Percentiles rank a stretch among this genome's conserved stretches.
Conservation (phyloP, 1,284 basidiomycete species). For the Volvariella surrecta region DNA sequence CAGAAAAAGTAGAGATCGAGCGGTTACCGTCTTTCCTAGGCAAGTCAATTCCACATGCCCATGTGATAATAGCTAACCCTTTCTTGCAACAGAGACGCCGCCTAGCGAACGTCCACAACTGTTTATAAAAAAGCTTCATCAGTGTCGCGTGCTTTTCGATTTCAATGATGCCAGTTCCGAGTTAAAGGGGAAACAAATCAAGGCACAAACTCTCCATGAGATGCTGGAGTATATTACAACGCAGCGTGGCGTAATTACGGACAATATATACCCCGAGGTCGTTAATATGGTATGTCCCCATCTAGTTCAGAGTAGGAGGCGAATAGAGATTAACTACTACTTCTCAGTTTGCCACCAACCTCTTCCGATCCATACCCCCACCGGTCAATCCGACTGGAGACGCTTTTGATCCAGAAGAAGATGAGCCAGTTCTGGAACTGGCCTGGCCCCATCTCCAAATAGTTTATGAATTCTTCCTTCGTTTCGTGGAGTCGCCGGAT, state of each 20-base stretch:
- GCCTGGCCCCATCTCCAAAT: slow-evolving; percentile 99
- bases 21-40: slow-evolving; percentile 90
- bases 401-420: slow-evolving; percentile 99
- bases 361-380: slow-evolving; percentile 99
- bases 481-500: slow-evolving; percentile 96
- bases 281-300: slow-evolving; percentile 81
- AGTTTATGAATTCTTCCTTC: slow-evolving; percentile 99
- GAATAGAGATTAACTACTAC: slow-evolving; percentile 10
- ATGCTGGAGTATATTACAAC: slow-evolving; percentile 99
- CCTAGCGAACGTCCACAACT: slow-evolving; percentile 84
- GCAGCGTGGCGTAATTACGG: slow-evolving; percentile 94
- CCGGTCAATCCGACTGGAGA: slow-evolving; percentile 98
- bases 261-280: slow-evolving; percentile 97
- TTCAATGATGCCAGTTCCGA: slow-evolving; percentile 98
- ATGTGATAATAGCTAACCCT: not conserved
- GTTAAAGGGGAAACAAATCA: slow-evolving; percentile 96
- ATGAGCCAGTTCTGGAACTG: slow-evolving; percentile 97
- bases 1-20: slow-evolving; percentile 95
- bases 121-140: slow-evolving; percentile 92
- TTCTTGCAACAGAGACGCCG: slow-evolving; percentile 64
- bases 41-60: slow-evolving; percentile 31
- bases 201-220: slow-evolving; percentile 95
- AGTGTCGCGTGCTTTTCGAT: slow-evolving; percentile 96
- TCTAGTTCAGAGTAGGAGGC: slow-evolving; percentile 1
- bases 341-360: slow-evolving; percentile 85